A percentile compares a stretch with the other conserved stretches of the same genome.
Evolutionary conservation across 75 land plant genomes (phyloP).

Genomic region (Larix kaempferi): DNA sequence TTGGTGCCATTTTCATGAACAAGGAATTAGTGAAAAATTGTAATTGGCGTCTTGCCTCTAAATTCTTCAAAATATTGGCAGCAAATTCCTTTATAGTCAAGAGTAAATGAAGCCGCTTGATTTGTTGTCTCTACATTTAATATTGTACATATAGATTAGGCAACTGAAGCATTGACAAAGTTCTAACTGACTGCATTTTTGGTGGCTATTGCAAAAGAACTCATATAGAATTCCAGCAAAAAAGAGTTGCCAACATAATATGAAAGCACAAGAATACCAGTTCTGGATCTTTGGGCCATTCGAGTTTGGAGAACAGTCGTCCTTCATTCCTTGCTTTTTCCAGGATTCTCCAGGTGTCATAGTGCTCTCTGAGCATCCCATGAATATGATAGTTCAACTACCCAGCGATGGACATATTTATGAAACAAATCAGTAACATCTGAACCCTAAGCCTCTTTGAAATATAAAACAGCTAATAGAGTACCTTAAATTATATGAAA

Average conservation of each 20-base stretch:
- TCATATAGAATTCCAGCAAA: neutral
- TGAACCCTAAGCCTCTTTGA: neutral
- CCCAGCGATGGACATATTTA: neutral
- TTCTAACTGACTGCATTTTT: too few relatives aligned
- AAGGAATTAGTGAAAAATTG: constrained; percentile 91
- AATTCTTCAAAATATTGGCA: constrained; percentile 75
- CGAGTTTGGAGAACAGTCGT: constrained; percentile 59
- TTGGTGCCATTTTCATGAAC: constrained; percentile 84
- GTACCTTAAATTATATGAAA: constrained; percentile 60
- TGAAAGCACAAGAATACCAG: constrained; percentile 28
- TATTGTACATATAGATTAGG: neutral
- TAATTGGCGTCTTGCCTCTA: constrained; percentile 91
- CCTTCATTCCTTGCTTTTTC: constrained; percentile 57
- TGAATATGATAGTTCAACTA: neutral
- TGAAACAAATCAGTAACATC: neutral
- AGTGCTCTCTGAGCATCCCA: constrained; percentile 36
- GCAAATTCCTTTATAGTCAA: constrained; percentile 89
- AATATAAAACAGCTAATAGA: neutral
- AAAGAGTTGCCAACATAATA: neutral
- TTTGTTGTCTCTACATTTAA: constrained; percentile 49
- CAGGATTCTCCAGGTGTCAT: constrained; percentile 46
- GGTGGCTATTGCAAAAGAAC: too few relatives aligned
- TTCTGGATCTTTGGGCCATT: constrained; percentile 72
- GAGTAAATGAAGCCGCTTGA: constrained; percentile 69
- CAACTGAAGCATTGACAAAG: neutral